Conservation (phyloP, 306 rosid genomes). For the Dryas alaskensis region DNA sequence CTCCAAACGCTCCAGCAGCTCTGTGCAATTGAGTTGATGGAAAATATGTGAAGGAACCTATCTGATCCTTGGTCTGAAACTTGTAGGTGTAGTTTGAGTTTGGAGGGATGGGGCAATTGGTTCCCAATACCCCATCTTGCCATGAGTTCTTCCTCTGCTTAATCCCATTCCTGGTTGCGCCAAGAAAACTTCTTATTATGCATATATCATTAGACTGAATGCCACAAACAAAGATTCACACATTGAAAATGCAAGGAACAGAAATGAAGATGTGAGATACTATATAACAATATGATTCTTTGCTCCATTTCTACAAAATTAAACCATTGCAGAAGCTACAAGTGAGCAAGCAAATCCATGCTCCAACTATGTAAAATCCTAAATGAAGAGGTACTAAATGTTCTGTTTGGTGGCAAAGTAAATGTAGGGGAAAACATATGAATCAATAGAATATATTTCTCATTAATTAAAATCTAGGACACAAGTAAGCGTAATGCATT, state of each 20-base stretch:
- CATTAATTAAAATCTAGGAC: neutral
- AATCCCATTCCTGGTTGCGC: constrained; percentile 71
- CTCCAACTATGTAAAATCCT: neutral
- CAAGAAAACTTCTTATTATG: constrained; percentile 8
- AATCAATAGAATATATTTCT: neutral
- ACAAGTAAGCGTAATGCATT: neutral
- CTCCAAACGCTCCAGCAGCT: constrained; percentile 96
- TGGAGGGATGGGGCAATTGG: constrained; percentile 88
- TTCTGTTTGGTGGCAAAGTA: neutral
- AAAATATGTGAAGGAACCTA: constrained; percentile 78
- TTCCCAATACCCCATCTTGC: constrained; percentile 98
- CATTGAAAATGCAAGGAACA: neutral
- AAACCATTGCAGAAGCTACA: neutral
- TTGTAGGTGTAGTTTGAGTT: constrained; percentile 86
- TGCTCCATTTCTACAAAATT: neutral
- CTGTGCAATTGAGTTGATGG: constrained; percentile 81
- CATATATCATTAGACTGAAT: neutral
- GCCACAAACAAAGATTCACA: neutral
- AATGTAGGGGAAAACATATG: neutral
- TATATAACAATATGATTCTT: neutral
- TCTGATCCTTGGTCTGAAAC: constrained; percentile 90
- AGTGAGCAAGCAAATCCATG: neutral
- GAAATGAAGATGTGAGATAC: neutral
- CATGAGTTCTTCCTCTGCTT: constrained; percentile 97
- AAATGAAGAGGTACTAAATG: neutral